These are phyloP conservation scores for Fusarium euwallaceae DNA, from an alignment of 2,329 filamentous ascomycete species.

Conservation along the genomic window DNA sequence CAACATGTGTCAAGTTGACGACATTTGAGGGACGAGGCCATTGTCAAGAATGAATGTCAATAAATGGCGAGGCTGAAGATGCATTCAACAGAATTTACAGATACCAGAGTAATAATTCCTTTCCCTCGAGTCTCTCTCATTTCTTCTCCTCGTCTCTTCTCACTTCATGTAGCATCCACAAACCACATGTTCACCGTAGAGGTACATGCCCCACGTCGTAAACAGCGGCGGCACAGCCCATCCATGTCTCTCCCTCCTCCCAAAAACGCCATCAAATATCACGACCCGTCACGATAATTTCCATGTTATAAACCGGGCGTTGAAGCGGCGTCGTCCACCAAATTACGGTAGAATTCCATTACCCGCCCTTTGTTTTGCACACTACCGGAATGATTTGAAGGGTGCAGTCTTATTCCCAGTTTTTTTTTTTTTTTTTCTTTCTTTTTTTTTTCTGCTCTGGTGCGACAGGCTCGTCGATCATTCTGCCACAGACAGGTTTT, in stretches of 20 bases:
- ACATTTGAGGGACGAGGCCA: background rate
- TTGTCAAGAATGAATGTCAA: background rate
- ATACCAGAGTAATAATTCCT: background rate
- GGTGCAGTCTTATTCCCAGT: slow-evolving; percentile 2
- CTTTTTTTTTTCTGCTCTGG: background rate
- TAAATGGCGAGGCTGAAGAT: slow-evolving; percentile 1
- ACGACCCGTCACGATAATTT: slow-evolving; percentile 4
- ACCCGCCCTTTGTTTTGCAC: background rate
- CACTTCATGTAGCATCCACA: background rate
- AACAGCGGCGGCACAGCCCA: slow-evolving; percentile 8
- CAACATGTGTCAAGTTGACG: slow-evolving; percentile 2
- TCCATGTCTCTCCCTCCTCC: background rate
- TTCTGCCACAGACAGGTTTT: background rate
- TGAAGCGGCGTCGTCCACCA: slow-evolving; percentile 3
- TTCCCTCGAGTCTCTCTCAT: background rate
- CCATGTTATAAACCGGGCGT: slow-evolving; percentile 10
- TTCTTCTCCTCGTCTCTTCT: background rate
- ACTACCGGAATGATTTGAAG: background rate
- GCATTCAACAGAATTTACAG: background rate
- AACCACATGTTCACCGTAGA: background rate
- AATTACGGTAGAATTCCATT: slow-evolving; percentile 1
- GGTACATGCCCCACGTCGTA: background rate
- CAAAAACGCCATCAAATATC: slow-evolving; percentile 8
- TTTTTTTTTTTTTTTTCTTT: background rate
- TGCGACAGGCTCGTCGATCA: background rate